phyloP scores from a whole-genome alignment of 2,329 filamentous ascomycete species.

The Cercospora berteroae region DNA sequence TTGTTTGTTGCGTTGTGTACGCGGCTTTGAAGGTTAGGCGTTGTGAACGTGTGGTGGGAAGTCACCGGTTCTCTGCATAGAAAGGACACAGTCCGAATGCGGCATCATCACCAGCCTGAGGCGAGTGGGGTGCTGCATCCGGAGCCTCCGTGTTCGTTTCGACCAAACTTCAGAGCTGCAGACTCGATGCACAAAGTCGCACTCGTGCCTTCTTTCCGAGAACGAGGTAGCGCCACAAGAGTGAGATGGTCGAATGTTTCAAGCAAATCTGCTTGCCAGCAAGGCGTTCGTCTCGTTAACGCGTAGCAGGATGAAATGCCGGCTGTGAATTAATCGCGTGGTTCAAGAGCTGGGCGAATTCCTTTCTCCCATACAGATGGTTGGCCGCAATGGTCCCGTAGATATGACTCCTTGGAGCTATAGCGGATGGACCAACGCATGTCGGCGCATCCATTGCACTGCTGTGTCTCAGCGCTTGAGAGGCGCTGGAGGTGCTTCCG shows the following conservation, averaged over 20 bases:
- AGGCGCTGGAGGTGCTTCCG: background rate
- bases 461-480: background rate
- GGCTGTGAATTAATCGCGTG: background rate
- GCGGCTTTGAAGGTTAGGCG: background rate
- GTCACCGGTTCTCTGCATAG: background rate
- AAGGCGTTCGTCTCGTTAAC: background rate
- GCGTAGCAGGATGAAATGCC: background rate
- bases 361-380: background rate
- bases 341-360: background rate
- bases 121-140: background rate
- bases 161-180: constrained; percentile 7
- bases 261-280: background rate
- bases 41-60: background rate
- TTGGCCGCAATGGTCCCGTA: background rate
- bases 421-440: background rate
- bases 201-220: background rate
- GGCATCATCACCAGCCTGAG: background rate
- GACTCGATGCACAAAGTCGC: background rate
- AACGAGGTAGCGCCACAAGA: background rate
- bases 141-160: background rate
- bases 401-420: background rate
- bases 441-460: background rate
- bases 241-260: background rate
- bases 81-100: background rate
- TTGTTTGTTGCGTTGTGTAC: background rate